A percentile compares a stretch with the other conserved stretches of the same genome.
Conservation (phyloP, 2,329 filamentous ascomycete species). For the Epichloe bromicola region DNA sequence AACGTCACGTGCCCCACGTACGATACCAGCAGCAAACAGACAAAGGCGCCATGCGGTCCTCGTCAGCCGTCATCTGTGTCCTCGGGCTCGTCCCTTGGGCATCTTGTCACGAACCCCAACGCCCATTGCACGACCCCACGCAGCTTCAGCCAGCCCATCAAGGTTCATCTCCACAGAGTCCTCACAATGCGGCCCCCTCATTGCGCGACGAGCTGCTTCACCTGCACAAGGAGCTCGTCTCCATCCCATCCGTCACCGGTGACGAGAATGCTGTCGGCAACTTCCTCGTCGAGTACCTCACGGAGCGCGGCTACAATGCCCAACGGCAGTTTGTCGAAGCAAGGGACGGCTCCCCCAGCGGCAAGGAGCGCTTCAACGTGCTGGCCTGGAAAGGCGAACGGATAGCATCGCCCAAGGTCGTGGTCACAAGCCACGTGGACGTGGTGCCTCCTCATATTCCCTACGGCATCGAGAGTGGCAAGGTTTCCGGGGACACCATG, state of each 20-base stretch:
- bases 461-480: constrained; percentile 43
- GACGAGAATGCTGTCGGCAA: constrained; percentile 55
- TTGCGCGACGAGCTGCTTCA: constrained; percentile 45
- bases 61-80: not conserved
- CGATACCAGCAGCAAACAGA: no score
- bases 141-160: not conserved
- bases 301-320: constrained; percentile 29
- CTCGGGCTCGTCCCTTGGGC: constrained; percentile 6
- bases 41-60: constrained; percentile 1
- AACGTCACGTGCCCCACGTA: no score
- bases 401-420: constrained; percentile 39
- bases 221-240: constrained; percentile 63
- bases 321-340: constrained; percentile 27
- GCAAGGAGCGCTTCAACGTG: constrained; percentile 50
- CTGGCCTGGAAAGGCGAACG: constrained; percentile 48
- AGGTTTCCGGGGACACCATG: constrained; percentile 29
- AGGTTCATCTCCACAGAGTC: not conserved
- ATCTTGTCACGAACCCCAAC: constrained; percentile 5
- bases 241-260: constrained; percentile 58
- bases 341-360: constrained; percentile 16
- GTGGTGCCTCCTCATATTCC: constrained; percentile 61
- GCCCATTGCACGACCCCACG: not conserved
- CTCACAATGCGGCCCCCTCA: constrained; percentile 15
- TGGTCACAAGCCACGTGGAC: constrained; percentile 77
- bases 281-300: constrained; percentile 56